Evolutionary conservation across 345 rosid species (phyloP).

Genomic region (Stellera chamaejasme): DNA sequence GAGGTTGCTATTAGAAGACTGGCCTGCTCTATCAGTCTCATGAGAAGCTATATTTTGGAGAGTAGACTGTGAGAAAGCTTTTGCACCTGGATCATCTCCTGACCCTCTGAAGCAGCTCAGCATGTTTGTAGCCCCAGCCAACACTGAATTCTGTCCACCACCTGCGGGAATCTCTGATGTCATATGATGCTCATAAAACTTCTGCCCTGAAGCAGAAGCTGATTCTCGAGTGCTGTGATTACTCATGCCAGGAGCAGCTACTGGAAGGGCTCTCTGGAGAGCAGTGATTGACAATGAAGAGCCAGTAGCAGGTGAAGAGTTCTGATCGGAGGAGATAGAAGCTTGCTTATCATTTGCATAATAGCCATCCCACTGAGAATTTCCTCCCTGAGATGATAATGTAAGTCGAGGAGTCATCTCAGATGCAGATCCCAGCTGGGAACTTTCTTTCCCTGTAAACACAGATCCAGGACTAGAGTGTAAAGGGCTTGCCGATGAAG

Average conservation of each 20-base stretch:
- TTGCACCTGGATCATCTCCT: constrained; percentile 16
- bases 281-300: constrained; percentile 8
- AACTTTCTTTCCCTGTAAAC: constrained; percentile 14
- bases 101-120: constrained; percentile 15
- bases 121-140: constrained; percentile 22
- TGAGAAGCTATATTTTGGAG: constrained; percentile 14
- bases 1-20: constrained; percentile 15
- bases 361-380: constrained; percentile 17
- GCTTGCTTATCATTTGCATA: constrained; percentile 14
- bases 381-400: constrained; percentile 14
- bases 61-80: constrained; percentile 18
- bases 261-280: constrained; percentile 17
- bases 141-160: constrained; percentile 18
- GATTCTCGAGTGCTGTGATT: constrained; percentile 12
- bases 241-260: constrained; percentile 19
- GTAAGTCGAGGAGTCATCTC: constrained; percentile 14
- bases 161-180: constrained; percentile 20
- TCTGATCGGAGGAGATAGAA: constrained; percentile 11
- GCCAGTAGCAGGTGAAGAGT: constrained; percentile 13
- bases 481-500: constrained; percentile 15
- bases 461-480: constrained; percentile 16
- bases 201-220: constrained; percentile 11
- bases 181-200: constrained; percentile 17
- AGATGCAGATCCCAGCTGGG: constrained; percentile 17
- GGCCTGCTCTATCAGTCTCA: constrained; percentile 16